Evolutionary conservation across 1,284 basidiomycete species (phyloP), one percentile per base, ranked within the genome.

Genomic region (Leccinum fuscescens): DNA sequence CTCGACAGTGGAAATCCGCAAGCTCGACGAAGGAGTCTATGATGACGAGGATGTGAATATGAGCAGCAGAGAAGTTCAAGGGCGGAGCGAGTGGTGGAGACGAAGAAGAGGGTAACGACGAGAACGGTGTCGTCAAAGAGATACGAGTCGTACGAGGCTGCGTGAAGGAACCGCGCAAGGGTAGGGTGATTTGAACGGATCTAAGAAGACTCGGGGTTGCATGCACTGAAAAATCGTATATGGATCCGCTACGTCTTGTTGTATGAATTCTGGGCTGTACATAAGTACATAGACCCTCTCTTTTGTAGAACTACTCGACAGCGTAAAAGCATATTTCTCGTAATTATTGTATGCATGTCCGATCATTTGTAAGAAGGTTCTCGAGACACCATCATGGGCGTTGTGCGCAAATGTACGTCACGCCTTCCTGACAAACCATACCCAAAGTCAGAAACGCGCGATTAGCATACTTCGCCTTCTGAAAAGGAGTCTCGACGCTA

Each of bases 1-100:
- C 59, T 31, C 42, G 50, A 55, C 67, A 92, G 90, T 96, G 80
- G 95, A 98, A 74, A 94, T 98, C 69, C 86, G 88, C 74, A 83
- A 82, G 68, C 77, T 94, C 3, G 65, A 68, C n/a, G 68, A 72
- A 65, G 80, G 83, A 56, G 84, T 84, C 59, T 87, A 89, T 58
- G 76, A 73, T n/a, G 75, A 79, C 27, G 56, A 56, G 44, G 58
- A 35, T 3, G 37, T 42, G 31, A 39, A 29, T 29, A 29, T 29
- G 27, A 39, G 9, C 8, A 46, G 14, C 55, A 86, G 67, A 72
- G 77, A 62, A 72, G 31, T 31, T 31, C 31, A 31, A 31, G 89
- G 53, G 83, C 86, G 57, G 88, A 89, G 57, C 77, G 79, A 66
- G 82, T 90, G 64, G 81, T 86, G 37, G 76, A 79, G 35, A 82